Base-by-base conservation (phyloP, 2,329 filamentous ascomycete species). In the Metarhizium anisopliae region DNA sequence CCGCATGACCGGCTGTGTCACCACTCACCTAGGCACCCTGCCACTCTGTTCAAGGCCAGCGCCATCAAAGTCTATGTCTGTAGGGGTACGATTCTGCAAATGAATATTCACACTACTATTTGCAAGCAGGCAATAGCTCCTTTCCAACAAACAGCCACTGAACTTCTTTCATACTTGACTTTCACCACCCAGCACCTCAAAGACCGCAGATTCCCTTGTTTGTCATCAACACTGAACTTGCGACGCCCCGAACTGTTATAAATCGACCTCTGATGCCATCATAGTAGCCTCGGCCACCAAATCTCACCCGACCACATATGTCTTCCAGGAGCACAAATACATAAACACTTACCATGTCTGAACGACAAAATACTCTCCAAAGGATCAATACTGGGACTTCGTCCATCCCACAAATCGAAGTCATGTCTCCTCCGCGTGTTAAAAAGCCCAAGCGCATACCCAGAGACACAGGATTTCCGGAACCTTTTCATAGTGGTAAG, bases 381-480 rank as follows among this genome's bases (percentile, higher is more conserved):
- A 58, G 55, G 32, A 42, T 53, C 40, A 52, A 55, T 25, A 52
- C 50, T 29, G 49, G 47, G 40, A 55, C 51, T 4, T 49, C 36
- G 10, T n/a, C 53, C 42, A 38, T 59, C 20, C 60, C 63, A 50
- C 61, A 63, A 50, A 68, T 61, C 53, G 54, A 66, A 58, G 57
- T 63, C 58, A 66, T 69, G 68, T 54, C 63, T 35, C 63, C 63
- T 29, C 55, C 59, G 10, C 63, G 51, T 56, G 35, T 52, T 50
- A 54, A 51, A n/a, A 67, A 61, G 52, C 49, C 61, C 50, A 63
- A 61, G 53, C 63, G 60, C 35, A 53, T 61, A 54, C 63, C 64
- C 47, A 65, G 74, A 55, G 72, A 79, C 63, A 80, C 78, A 14
- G 78, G 78, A 50, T 81, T 81, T 56, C 78, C 78, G 1, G 77